Evolutionary conservation across 495 filamentous ascomycete species (phyloP).

Genomic region (Physcia stellaris): DNA sequence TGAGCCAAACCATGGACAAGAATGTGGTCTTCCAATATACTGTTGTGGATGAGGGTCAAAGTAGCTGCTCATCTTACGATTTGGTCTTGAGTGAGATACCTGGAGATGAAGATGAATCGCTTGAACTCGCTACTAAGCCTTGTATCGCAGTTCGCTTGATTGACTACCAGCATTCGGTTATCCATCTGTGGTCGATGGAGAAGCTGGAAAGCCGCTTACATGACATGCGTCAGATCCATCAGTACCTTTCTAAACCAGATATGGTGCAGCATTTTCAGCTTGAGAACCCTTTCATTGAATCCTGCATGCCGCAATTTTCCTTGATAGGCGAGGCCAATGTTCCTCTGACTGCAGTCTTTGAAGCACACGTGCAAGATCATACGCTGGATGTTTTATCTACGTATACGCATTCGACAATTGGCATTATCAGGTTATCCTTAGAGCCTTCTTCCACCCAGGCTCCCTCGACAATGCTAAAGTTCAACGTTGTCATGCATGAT

Average conservation of each 20-base stretch:
- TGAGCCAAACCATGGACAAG: conserved; percentile 95
- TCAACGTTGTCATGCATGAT: conserved; percentile 97
- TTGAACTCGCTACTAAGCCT: conserved; percentile 75
- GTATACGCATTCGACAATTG: conserved; percentile 80
- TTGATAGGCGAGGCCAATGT: conserved; percentile 90
- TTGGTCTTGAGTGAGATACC: conserved; percentile 87
- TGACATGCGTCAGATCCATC: conserved; percentile 90
- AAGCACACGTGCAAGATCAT: conserved; percentile 90
- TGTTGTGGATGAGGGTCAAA: conserved; percentile 77
- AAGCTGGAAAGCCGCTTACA: conserved; percentile 80
- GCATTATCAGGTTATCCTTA: conserved; percentile 77
- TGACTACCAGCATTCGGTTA: conserved; percentile 75
- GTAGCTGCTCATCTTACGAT: conserved; percentile 85
- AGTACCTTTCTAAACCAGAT: conserved; percentile 88
- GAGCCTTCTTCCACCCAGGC: conserved; percentile 91
- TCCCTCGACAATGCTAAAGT: conserved; percentile 85
- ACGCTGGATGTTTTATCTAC: conserved; percentile 77
- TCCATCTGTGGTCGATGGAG: conserved; percentile 88
- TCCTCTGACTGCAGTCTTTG: conserved; percentile 84
- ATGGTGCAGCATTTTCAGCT: conserved; percentile 58
- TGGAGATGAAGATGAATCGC: conserved; percentile 70
- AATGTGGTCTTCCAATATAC: conserved; percentile 91
- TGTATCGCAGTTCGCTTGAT: conserved; percentile 85
- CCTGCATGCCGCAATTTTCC: conserved; percentile 81
- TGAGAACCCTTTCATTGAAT: conserved; percentile 69